Percentiles rank a stretch among this genome's conserved stretches.
These are phyloP conservation scores for Encephalitozoon hellem DNA, from an alignment of 371 early-diverging fungal species.

Conservation along the genomic window DNA sequence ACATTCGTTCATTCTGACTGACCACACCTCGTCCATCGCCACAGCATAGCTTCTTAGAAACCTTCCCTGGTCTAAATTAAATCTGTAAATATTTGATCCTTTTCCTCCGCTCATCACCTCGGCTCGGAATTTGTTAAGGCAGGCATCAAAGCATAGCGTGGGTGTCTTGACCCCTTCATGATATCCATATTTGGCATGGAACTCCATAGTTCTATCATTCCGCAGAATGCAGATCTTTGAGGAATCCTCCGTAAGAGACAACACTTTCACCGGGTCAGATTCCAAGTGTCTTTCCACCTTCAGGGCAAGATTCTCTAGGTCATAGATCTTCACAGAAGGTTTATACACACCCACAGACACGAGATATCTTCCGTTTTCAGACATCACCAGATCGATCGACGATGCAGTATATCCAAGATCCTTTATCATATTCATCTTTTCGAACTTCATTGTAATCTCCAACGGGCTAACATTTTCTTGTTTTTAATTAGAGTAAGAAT, in stretches of 20 bases:
- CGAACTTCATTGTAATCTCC: not conserved
- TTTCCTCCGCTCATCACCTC: slow-evolving; percentile 77
- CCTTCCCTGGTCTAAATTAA: slow-evolving; percentile 84
- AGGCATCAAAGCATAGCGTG: slow-evolving; percentile 60
- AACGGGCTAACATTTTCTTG: not conserved
- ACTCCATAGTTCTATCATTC: slow-evolving; percentile 80
- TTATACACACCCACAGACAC: slow-evolving; percentile 86
- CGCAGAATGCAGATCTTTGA: slow-evolving; percentile 83
- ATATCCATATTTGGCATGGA: slow-evolving; percentile 85
- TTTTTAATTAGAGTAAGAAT: not conserved
- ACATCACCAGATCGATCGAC: slow-evolving; percentile 70
- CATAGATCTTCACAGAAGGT: slow-evolving; percentile 87
- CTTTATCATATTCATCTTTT: slow-evolving; percentile 72
- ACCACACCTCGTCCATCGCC: slow-evolving; percentile 63
- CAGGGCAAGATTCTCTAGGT: slow-evolving; percentile 77
- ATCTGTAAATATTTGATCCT: slow-evolving; percentile 71
- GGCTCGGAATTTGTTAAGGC: slow-evolving; percentile 76
- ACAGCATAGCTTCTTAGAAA: slow-evolving; percentile 69
- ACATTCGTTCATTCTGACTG: slow-evolving; percentile 70
- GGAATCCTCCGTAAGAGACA: slow-evolving; percentile 85
- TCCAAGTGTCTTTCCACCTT: slow-evolving; percentile 93
- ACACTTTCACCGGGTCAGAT: slow-evolving; percentile 66
- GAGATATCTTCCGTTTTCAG: slow-evolving; percentile 72
- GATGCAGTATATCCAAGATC: slow-evolving; percentile 96
- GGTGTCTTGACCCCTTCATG: slow-evolving; percentile 88